phyloP scores from a whole-genome alignment of 1,284 basidiomycete species.

The Apiotrichum porosum region DNA sequence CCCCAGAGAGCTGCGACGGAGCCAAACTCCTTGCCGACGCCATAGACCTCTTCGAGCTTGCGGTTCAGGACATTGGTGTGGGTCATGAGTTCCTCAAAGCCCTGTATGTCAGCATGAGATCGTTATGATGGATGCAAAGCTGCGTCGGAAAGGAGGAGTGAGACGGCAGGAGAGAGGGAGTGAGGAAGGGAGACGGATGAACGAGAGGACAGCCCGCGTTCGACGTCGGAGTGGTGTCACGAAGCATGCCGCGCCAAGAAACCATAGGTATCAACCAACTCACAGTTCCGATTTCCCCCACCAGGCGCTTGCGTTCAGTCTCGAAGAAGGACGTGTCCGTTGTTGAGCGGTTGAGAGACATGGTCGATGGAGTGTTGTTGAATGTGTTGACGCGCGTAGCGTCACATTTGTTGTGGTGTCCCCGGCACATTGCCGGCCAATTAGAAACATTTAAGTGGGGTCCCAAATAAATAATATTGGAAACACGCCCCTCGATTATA shows the following conservation, averaged over 20 bases:
- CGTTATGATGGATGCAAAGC: no score
- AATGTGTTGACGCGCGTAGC: no score
- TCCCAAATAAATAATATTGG: no score
- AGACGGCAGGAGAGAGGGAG: background rate
- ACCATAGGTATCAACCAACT: slow-evolving; percentile 16
- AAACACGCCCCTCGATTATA: no score
- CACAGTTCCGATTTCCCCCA: slow-evolving; percentile 46
- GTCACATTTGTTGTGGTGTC: no score
- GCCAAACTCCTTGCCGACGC: slow-evolving; percentile 87
- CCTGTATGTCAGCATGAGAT: slow-evolving; percentile 53
- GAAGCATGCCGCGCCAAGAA: no score
- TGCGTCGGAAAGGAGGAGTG: background rate
- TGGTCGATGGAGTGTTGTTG: no score
- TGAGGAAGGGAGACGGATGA: background rate
- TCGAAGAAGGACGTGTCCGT: slow-evolving; percentile 41
- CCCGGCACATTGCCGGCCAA: no score
- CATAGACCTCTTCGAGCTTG: slow-evolving; percentile 83
- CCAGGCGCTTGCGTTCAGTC: slow-evolving; percentile 40
- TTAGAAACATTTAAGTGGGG: no score
- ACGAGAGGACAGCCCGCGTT: background rate
- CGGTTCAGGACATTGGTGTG: slow-evolving; percentile 86
- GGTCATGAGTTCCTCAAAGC: slow-evolving; percentile 81
- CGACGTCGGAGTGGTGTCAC: no score
- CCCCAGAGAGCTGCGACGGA: slow-evolving; percentile 85
- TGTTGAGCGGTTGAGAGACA: no score